Evolutionary conservation across 176 grass and related monocot genomes (phyloP), one percentile per base, ranked within the genome.

Genomic region (Puccinellia tenuiflora): DNA sequence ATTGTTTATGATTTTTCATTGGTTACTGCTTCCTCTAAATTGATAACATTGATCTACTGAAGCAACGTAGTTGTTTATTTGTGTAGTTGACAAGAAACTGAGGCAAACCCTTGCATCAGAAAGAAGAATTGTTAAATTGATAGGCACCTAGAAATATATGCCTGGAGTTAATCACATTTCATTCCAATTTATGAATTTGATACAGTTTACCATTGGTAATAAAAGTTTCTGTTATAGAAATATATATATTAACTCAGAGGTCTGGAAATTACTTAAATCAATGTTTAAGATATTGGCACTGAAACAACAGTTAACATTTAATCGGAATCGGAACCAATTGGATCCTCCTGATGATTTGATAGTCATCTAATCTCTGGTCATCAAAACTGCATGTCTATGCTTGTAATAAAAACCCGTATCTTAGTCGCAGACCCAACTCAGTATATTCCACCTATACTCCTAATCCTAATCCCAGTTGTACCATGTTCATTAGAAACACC

Each of bases 131-230:
- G 40, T 72, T 28, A 42, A 25, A 69, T 21, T 70, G 40, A 59
- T 37, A 78, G 53, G 28, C 54, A 72, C 74, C 74, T 83, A 53
- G 8, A 34, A 28, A 45, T 54, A 26, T 64, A 88, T 34, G 25
- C 28, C 5, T 73, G 20, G 26, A 73, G 29, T 39, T 64, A 29
- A 30, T 55, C 25, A 5, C 13, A 33, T 72, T 86, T 59, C 7
- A 54, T 64, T 53, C 47, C 61, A 51, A 26, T 12, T 34, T 77
- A 25, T 51, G 20, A 38, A 30, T 81, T 9, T 8, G 4, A 39
- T 53, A 20, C 12, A 1, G 6, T 68, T 75, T 30, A 80, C 16
- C 53, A 62, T n/a, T 61, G 1, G 25, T 75, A 5, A 69, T 4
- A 42, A 76, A 26, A 77, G 0, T 11, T 68, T 52, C 12, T 0